Evolutionary conservation across 495 filamentous ascomycete genomes (phyloP), one percentile per base, ranked within the genome.

Genomic region (Aspergillus hancockii): DNA sequence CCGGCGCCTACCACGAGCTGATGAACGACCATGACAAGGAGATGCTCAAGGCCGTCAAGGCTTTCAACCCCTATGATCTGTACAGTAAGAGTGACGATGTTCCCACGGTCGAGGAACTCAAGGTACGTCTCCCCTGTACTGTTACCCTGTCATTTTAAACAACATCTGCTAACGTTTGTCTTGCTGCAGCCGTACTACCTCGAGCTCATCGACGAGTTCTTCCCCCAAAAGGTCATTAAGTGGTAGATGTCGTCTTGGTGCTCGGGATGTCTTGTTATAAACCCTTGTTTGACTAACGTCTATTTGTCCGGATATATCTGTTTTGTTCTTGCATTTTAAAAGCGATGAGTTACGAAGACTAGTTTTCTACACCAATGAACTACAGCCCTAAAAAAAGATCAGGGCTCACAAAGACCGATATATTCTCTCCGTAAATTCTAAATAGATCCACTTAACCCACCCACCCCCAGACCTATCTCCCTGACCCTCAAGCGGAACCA

Each of bases 21-120:
- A 94, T 95, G 91, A 79, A 89, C 67, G 87, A 88, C 38, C 84
- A 90, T 52, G 92, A 96, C 64, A 77, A 85, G 72, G 79, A 81
- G 59, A 89, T 95, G 87, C 68, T 94, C 66, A 82, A 82, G 58
- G 90, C 90, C 28, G 91, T 94, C 28, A 81, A 81, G 72, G 91
- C 89, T 8, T 96, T 96, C 71, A 96, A 95, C 59, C 90, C 90
- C 4, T 96, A 95, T 60, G 92, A 96, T 69, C 60, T 96, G 54
- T 96, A 96, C 73, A 93, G 89, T 72, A 96, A 96, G 85, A 92
- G 88, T 58, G 91, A 96, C 64, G 87, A 84, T 9, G 77, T 91
- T 34, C 90, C 90, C 5, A 86, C 79, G 36, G 83, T 87, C 1
- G 90, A 90, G 66, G 85, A 88, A 64, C 71, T 92, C 19, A 91